Percentiles rank a stretch among this genome's conserved stretches.
Evolutionary conservation across 164 flowering plant species (phyloP).

Genomic region (Nymphaea thermarum): DNA sequence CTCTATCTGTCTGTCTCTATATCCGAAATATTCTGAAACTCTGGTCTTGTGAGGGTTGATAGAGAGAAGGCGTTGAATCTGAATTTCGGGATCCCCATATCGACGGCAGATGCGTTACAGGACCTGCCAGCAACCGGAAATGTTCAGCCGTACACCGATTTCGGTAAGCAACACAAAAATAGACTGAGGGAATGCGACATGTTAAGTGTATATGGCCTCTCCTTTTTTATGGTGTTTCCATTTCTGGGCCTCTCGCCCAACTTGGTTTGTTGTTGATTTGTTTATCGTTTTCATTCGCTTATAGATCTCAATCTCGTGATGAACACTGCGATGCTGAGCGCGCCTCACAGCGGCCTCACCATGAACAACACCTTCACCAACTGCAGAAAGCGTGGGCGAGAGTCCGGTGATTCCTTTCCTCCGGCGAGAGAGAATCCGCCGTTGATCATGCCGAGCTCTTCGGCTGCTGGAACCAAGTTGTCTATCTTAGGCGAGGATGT

Average conservation of each 20-base stretch:
- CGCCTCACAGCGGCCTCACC: constrained; percentile 43
- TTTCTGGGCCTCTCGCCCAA: neutral
- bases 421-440: constrained; percentile 1
- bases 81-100: constrained; percentile 11
- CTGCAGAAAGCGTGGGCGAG: constrained; percentile 15
- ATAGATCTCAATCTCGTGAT: constrained; percentile 6
- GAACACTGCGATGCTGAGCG: constrained; percentile 9
- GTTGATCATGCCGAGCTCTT: neutral
- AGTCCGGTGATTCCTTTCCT: constrained; percentile 5
- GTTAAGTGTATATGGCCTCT: neutral
- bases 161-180: neutral
- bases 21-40: neutral
- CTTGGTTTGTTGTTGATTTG: neutral
- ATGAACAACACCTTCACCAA: constrained; percentile 10
- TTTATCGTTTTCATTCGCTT: neutral
- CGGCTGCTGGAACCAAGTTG: neutral
- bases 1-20: neutral
- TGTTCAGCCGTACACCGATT: constrained; percentile 14
- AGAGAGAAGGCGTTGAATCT: constrained; percentile 19
- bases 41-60: constrained; percentile 4
- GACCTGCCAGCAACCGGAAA: constrained; percentile 4
- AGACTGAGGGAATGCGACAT: neutral
- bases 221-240: neutral
- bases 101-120: neutral
- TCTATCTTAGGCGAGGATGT: constrained; percentile 61